Percentiles rank a stretch among this genome's conserved stretches.
phyloP scores from a whole-genome alignment of 768 basidiomycete species.

The Rhizopogon salebrosus region DNA sequence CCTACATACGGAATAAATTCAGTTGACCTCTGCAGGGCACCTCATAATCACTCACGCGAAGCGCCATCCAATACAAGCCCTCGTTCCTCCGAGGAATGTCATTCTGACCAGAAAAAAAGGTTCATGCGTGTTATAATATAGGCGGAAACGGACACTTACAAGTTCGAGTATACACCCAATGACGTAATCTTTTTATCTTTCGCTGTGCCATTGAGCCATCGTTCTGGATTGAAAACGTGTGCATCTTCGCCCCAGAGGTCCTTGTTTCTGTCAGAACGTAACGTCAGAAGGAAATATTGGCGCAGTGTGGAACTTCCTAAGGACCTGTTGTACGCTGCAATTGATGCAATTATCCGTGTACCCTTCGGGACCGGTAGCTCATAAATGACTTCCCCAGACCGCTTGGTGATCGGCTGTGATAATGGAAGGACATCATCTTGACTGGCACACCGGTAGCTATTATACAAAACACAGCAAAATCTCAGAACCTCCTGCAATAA shows the following conservation, averaged over 20 bases:
- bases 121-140: not conserved
- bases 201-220: conserved; percentile 16
- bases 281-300: too few species aligned
- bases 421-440: conserved; percentile 59
- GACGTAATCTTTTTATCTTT: conserved; percentile 11
- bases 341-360: conserved; percentile 45
- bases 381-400: conserved; percentile 36
- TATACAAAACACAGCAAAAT: conserved; percentile 45
- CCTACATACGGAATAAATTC: conserved; percentile 8
- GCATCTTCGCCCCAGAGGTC: conserved; percentile 27
- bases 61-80: too few species aligned
- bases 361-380: conserved; percentile 46
- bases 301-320: conserved; percentile 15
- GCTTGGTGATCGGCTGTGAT: conserved; percentile 42
- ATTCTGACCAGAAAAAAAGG: conserved; percentile 15
- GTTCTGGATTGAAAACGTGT: conserved; percentile 24
- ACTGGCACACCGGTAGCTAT: conserved; percentile 43
- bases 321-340: conserved; percentile 54
- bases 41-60: conserved; percentile 9
- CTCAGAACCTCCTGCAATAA: conserved; percentile 39
- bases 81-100: conserved; percentile 21
- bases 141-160: conserved; percentile 12
- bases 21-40: not conserved
- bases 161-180: conserved; percentile 21
- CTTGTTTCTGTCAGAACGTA: conserved; percentile 11